Percentiles rank a stretch among this genome's conserved stretches.
Evolutionary conservation across 2,329 filamentous ascomycete genomes (phyloP).

Genomic region (Trichoderma arundinaceum): DNA sequence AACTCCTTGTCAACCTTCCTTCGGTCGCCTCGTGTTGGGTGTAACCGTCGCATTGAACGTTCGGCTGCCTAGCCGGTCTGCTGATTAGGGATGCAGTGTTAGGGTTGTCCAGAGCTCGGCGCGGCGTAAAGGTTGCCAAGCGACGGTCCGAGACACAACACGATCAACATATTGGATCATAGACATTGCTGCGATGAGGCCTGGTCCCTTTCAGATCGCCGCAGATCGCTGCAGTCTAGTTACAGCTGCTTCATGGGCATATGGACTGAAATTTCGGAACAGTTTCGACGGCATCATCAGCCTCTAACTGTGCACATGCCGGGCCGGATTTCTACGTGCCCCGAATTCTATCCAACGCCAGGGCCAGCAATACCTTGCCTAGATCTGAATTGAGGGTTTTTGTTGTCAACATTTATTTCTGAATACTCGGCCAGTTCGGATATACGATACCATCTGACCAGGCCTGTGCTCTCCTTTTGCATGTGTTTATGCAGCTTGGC

Average conservation of each 20-base stretch:
- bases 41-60: not conserved
- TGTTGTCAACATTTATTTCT: not conserved
- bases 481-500: not conserved
- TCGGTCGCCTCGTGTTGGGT: slow-evolving; percentile 7
- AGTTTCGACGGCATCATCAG: too few species aligned
- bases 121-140: not conserved
- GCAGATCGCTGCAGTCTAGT: not conserved
- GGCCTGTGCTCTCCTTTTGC: not conserved
- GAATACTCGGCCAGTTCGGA: not conserved
- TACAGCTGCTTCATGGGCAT: not conserved
- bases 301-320: not conserved
- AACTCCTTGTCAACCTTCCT: not conserved
- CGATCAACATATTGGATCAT: not conserved
- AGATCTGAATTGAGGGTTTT: not conserved
- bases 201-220: not conserved
- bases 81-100: not conserved
- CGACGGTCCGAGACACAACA: not conserved
- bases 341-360: not conserved
- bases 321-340: not conserved
- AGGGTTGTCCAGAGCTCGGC: not conserved
- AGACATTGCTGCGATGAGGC: not conserved
- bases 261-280: too few species aligned
- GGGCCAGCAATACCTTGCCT: too few species aligned
- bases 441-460: not conserved
- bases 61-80: not conserved